A percentile compares a stretch with the other conserved stretches of the same genome.
Conservation (phyloP, 2,329 filamentous ascomycete species). For the Botrytis cinerea region DNA sequence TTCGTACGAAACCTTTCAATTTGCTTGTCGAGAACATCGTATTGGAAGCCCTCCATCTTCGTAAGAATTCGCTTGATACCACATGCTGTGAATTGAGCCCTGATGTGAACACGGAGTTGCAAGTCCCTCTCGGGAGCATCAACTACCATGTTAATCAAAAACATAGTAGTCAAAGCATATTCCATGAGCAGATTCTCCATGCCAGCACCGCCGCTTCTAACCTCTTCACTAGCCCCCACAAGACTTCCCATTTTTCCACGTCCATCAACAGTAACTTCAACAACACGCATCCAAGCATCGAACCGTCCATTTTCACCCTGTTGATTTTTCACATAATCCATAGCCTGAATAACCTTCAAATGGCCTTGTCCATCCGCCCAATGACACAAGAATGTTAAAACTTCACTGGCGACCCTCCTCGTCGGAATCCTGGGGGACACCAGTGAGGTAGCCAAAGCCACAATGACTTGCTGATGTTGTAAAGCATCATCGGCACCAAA, state of each 20-base stretch:
- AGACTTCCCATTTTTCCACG: constrained; percentile 98
- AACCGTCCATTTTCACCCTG: constrained; percentile 93
- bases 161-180: constrained; percentile 92
- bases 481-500: constrained; percentile 97
- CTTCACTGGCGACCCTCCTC: constrained; percentile 91
- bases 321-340: constrained; percentile 87
- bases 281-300: constrained; percentile 97
- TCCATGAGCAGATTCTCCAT: constrained; percentile 99
- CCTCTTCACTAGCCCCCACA: constrained; percentile 94
- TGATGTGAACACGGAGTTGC: constrained; percentile 88
- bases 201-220: constrained; percentile 92
- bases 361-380: constrained; percentile 90
- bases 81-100: constrained; percentile 93
- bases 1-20: constrained; percentile 91
- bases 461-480: constrained; percentile 83
- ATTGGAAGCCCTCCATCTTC: constrained; percentile 99
- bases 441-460: constrained; percentile 82
- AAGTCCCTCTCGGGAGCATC: constrained; percentile 88
- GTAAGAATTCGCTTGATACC: constrained; percentile 90
- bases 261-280: constrained; percentile 95
- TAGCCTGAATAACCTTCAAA: constrained; percentile 86
- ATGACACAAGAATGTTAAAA: constrained; percentile 93
- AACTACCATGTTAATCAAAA: constrained; percentile 94
- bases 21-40: constrained; percentile 98
- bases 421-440: constrained; percentile 89